Conservation (phyloP, 306 rosid species). For the Rosa chinensis region DNA sequence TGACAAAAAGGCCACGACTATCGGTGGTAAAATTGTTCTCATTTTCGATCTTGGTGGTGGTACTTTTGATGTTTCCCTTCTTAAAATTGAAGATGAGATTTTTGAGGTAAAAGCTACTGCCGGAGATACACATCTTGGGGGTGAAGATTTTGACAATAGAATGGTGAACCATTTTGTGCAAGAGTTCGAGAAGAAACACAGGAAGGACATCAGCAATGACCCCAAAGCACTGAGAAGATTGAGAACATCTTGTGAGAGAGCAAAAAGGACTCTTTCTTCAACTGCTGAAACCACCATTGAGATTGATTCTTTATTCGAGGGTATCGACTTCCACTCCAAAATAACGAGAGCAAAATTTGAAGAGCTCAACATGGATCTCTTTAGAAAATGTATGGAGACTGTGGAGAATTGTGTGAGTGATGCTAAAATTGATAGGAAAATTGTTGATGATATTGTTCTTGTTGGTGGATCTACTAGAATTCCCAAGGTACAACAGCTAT, state of each 20-base stretch:
- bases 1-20: neutral
- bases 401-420: neutral
- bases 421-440: neutral
- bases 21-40: neutral
- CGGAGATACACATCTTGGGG: constrained; percentile 12
- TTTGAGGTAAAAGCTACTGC: constrained; percentile 42
- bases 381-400: neutral
- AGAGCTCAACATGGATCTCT: neutral
- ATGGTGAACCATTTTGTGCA: constrained; percentile 33
- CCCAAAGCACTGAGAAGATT: constrained; percentile 28
- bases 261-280: constrained; percentile 37
- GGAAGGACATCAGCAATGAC: constrained; percentile 28
- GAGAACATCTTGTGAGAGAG: constrained; percentile 34
- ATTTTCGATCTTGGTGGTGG: neutral
- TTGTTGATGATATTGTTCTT: neutral
- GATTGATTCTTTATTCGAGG: constrained; percentile 33
- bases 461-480: neutral
- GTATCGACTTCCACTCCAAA: constrained; percentile 27
- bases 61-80: constrained; percentile 26
- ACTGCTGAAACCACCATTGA: constrained; percentile 29
- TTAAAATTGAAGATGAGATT: constrained; percentile 28
- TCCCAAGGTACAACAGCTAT: neutral
- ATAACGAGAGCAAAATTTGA: constrained; percentile 8
- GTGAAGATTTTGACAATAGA: constrained; percentile 2
- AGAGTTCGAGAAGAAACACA: constrained; percentile 34